Conservation (phyloP, 2,329 filamentous ascomycete genomes). For the Paracamarosporium sp. region DNA sequence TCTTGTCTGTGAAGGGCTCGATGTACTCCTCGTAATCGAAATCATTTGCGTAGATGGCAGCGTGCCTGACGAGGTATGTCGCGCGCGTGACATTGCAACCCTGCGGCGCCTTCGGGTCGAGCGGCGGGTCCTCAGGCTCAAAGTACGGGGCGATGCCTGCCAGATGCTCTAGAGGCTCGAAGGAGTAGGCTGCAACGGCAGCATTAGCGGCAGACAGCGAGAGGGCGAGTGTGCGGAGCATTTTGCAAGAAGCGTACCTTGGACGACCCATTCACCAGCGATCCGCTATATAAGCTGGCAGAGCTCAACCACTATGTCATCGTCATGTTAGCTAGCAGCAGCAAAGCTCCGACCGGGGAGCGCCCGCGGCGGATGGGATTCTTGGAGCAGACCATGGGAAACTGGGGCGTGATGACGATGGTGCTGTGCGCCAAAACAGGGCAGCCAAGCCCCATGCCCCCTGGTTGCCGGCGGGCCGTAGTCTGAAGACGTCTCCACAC, state of each 20-base stretch:
- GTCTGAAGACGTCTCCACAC: no score
- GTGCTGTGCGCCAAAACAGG: no score
- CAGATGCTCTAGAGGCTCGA: constrained; percentile 58
- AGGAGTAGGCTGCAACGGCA: constrained; percentile 45
- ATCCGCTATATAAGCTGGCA: constrained; percentile 2
- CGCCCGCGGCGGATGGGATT: no score
- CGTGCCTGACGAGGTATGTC: constrained; percentile 58
- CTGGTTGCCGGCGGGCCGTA: no score
- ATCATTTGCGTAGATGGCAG: constrained; percentile 60
- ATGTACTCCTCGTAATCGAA: constrained; percentile 61
- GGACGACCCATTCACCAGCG: not conserved
- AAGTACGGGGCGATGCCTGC: constrained; percentile 60
- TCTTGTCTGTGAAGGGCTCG: constrained; percentile 61
- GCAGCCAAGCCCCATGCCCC: no score
- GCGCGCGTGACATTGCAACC: constrained; percentile 59
- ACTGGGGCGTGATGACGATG: no score
- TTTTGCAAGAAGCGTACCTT: constrained; percentile 9
- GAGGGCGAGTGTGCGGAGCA: constrained; percentile 32
- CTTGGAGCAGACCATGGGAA: not conserved
- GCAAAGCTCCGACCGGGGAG: no score
- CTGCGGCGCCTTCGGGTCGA: constrained; percentile 56
- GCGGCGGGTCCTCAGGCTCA: constrained; percentile 53
- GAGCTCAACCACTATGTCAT: constrained; percentile 12
- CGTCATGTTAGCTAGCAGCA: not conserved
- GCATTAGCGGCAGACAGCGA: constrained; percentile 27